Evolutionary conservation across 1,284 basidiomycete species (phyloP).

Genomic region (Sanghuangporus sanghuang): DNA sequence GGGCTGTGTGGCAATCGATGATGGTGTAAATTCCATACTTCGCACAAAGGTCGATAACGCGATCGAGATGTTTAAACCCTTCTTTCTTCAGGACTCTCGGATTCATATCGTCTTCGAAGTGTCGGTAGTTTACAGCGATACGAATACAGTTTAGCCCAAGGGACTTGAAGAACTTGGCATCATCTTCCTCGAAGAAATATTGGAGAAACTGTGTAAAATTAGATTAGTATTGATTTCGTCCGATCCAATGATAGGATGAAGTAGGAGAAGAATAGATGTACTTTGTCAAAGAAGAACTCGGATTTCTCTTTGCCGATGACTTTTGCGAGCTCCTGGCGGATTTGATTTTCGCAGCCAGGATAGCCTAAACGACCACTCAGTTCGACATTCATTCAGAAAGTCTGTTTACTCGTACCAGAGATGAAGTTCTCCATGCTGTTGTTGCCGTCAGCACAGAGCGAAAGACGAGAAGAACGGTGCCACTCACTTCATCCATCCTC

Average conservation of each 20-base stretch:
- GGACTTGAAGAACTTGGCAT: conserved; percentile 33
- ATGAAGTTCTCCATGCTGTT: conserved; percentile 30
- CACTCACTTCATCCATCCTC: conserved; percentile 29
- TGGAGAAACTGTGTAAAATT: conserved; percentile 29
- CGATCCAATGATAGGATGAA: no score
- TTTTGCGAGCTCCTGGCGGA: conserved; percentile 33
- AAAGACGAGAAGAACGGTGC: neutral
- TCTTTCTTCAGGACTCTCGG: conserved; percentile 26
- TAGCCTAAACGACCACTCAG: conserved; percentile 23
- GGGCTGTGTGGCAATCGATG: conserved; percentile 28
- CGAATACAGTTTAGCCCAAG: conserved; percentile 36
- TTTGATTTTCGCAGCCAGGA: conserved; percentile 34
- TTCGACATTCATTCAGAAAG: neutral
- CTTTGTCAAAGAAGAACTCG: conserved; percentile 41
- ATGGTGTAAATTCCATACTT: conserved; percentile 30
- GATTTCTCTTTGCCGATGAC: conserved; percentile 38
- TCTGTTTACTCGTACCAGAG: conserved; percentile 15
- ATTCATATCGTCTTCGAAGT: conserved; percentile 30
- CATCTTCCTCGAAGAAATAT: conserved; percentile 37
- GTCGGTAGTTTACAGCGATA: conserved; percentile 29
- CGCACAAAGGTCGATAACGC: conserved; percentile 31
- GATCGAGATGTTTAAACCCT: conserved; percentile 32
- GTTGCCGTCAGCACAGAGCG: neutral
- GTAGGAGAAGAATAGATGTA: conserved; percentile 10
- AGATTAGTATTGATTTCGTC: neutral